Conservation (phyloP, 2,329 filamentous ascomycete genomes). For the Colletotrichum trifolii region DNA sequence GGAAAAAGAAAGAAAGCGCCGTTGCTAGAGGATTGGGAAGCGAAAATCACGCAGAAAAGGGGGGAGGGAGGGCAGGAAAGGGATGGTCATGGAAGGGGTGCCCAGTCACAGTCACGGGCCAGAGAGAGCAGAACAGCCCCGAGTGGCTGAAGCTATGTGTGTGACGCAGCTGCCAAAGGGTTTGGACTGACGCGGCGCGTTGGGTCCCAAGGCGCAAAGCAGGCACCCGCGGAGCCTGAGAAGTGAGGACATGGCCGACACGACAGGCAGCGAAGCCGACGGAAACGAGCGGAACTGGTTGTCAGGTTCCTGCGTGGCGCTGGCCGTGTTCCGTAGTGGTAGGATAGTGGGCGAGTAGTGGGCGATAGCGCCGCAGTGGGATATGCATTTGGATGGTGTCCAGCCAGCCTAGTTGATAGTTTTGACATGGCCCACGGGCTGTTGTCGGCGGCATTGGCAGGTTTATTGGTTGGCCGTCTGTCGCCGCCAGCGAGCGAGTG, state of each 20-base stretch:
- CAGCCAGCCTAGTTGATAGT: background rate
- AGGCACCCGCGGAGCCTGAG: slow-evolving; percentile 1
- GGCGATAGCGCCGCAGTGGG: slow-evolving; percentile 24
- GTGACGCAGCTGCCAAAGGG: slow-evolving; percentile 26
- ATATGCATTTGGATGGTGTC: slow-evolving; percentile 33
- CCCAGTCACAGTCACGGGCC: background rate
- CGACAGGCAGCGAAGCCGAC: slow-evolving; percentile 3
- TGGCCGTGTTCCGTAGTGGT: slow-evolving; percentile 22
- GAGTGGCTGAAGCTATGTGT: slow-evolving; percentile 24
- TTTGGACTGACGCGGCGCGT: slow-evolving; percentile 1
- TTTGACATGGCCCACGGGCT: slow-evolving; percentile 14
- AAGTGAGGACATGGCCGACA: background rate
- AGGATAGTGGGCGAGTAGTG: slow-evolving; percentile 6
- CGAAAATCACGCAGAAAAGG: slow-evolving; percentile 22
- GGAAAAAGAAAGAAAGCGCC: slow-evolving; percentile 2
- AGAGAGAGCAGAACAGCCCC: slow-evolving; percentile 22
- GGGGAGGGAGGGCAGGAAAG: background rate
- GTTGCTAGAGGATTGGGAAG: slow-evolving; percentile 19
- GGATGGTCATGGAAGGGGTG: slow-evolving; percentile 13
- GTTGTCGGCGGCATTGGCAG: slow-evolving; percentile 17
- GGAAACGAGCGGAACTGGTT: slow-evolving; percentile 32
- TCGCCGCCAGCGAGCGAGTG: slow-evolving; percentile 3
- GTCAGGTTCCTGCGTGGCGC: slow-evolving; percentile 24
- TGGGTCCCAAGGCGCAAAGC: slow-evolving; percentile 6
- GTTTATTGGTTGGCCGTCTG: slow-evolving; percentile 11